These are phyloP conservation scores for Blastocrithidia nonstop DNA, from an alignment of 208 protist species.

Conservation along the genomic window DNA sequence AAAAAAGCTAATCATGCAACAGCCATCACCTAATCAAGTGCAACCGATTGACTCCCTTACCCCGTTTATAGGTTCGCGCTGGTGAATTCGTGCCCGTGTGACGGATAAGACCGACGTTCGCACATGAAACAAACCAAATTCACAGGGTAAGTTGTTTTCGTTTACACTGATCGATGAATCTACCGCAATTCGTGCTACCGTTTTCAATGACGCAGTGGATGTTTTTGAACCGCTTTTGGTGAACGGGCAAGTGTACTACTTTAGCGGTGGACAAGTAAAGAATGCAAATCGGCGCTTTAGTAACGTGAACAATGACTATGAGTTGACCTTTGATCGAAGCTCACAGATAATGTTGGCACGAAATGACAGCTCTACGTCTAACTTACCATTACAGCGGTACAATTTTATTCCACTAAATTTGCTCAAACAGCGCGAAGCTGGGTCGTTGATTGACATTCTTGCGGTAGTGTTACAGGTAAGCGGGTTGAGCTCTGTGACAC, in stretches of 20 bases:
- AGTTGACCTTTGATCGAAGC: constrained; percentile 75
- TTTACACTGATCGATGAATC: constrained; percentile 86
- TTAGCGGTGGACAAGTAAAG: constrained; percentile 84
- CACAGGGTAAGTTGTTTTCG: constrained; percentile 85
- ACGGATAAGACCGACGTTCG: constrained; percentile 84
- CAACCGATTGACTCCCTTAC: constrained; percentile 87
- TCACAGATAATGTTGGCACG: constrained; percentile 61
- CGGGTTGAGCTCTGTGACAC: constrained; percentile 49
- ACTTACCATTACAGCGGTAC: constrained; percentile 66
- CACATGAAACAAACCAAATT: constrained; percentile 85
- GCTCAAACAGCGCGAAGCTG: constrained; percentile 78
- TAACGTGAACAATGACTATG: constrained; percentile 89
- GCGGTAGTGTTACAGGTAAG: constrained; percentile 64
- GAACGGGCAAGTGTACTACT: constrained; percentile 84
- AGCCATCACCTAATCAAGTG: constrained; percentile 60
- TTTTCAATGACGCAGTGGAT: constrained; percentile 88
- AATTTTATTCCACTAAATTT: constrained; percentile 81
- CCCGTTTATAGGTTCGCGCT: constrained; percentile 73
- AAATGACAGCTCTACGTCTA: constrained; percentile 21
- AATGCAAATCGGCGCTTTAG: constrained; percentile 83
- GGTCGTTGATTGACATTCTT: constrained; percentile 72
- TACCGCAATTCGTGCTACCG: constrained; percentile 75
- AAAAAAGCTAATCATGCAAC: no score
- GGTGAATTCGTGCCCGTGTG: constrained; percentile 84
- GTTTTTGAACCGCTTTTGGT: constrained; percentile 73